Base-by-base conservation (phyloP, 306 rosid species). In the Vachellia pachyceras region DNA sequence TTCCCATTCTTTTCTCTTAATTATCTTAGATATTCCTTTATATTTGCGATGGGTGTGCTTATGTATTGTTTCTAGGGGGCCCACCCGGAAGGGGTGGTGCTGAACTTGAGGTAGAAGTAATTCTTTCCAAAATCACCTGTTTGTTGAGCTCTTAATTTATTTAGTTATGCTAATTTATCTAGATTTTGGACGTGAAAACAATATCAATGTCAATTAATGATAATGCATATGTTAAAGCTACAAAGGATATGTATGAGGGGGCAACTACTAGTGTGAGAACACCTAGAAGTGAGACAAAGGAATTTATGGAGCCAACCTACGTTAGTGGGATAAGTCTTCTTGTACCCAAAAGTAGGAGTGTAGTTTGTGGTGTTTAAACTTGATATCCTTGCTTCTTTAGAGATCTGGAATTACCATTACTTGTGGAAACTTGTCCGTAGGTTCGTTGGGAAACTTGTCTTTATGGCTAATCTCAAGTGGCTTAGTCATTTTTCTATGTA, bases 1-100 rank as follows among this genome's bases (percentile, higher is more conserved):
- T 76, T 70, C 29, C 36, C 63, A 61, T 25, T 69, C 46, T 25
- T 37, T 76, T 63, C 80, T 72, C 17, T 14, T 61, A 25, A 39
- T 13, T n/a, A 52, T 36, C 73, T 82, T 77, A 13, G 12, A 13
- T 60, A 13, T 33, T 13, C 12, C 50, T 72, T 2, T 17, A 36
- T 33, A 58, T 76, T 45, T 73, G 35, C 3, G 33, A 2, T 20
- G 12, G 12, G 29, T 8, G 11, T n/a, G 33, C 25, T 5, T 20
- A 13, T 8, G 11, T 55, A 8, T 9, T 55, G 1, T 54, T 54
- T n/a, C 11, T 13, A 5, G 0, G 58, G 58, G 23, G 33, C 33
- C 33, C 33, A 29, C 33, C 33, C 2, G 33, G 33, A 29, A 0
- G 33, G 33, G 33, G 33, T 29, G 33, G 58, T 40, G 35, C 17